Evolutionary conservation across 768 basidiomycete genomes (phyloP), one percentile per base, ranked within the genome.

Genomic region (Dacryopinax spathularia): DNA sequence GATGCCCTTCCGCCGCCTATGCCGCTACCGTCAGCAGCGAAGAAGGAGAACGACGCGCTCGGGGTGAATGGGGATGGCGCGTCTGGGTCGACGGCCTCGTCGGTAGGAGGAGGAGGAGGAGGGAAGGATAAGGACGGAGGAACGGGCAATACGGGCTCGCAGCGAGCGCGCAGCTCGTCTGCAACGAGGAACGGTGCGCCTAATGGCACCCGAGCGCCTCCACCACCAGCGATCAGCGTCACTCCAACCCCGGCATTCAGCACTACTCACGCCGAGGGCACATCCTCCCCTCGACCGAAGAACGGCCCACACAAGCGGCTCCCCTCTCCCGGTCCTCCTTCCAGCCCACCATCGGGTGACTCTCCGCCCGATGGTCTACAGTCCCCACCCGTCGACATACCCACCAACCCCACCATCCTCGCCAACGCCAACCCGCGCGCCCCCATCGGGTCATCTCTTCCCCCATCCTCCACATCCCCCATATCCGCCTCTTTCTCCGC

Each of bases 341-440:
- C 62, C 6, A 33, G 60, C 60, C 16, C 44, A 48, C 20, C 61
- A 39, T 29, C 34, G 39, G 27, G 56, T 63, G n/a, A 63, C 65
- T 37, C 60, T 63, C 31, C 67, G 4, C 67, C 31, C 61, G 61
- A 20, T 10, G 62, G 43, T 13, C 20, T 25, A 9, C 36, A 65
- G 33, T 63, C 65, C 37, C 62, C 80, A 12, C 82, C 88, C 4
- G 79, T 91, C 63, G 89, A 92, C 73, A 88, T 89, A 67, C 87
- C 90, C 25, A 78, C 82, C 25, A 84, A 89, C 0, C 86, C 86
- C 61, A 91, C 92, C 34, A 96, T 97, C 68, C 84, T 96, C 63
- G 84, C 91, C 63, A 77, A 82, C 62, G 85, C 89, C 66, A 73
- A 78, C 29, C 75, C 81, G 66, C 41, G 81, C 84, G 20, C 48